Evolutionary conservation across 495 filamentous ascomycete species (phyloP), one percentile per base, ranked within the genome.

Genomic region (Xylaria palmicola): DNA sequence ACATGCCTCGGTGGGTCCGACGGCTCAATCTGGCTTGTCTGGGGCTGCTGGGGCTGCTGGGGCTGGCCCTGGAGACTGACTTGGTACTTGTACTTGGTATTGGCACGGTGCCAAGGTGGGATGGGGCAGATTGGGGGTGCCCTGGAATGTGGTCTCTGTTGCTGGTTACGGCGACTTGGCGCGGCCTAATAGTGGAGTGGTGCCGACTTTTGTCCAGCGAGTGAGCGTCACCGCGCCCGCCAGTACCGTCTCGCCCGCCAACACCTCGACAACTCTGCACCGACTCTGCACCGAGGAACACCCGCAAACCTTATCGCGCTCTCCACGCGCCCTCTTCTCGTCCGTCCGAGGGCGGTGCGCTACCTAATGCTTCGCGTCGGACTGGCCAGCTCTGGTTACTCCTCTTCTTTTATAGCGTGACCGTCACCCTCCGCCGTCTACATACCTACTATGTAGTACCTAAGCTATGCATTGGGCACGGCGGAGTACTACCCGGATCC

Each of bases 161-260:
- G 53, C 58, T 72, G 67, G 66, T 72, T 69, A 65, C 78, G 78
- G 79, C 78, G 73, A 70, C 79, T 79, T 81, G 72, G 72, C 79
- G n/a, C 79, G 79, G 79, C 76, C 73, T 75, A 81, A 81, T 80
- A 79, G 79, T 81, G 79, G 79, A 79, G 77, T 72, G 64, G 44
- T 69, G 67, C 69, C 69, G 69, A 69, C 69, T 65, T 69, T 69
- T 67, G 45, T 43, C 66, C 69, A 61, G 59, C 59, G 59, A 61
- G 59, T 61, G 59, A 61, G 50, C 50, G 40, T 61, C 59, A 40
- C 59, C 59, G 50, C 29, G 49, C 59, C 59, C 59, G 59, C 40
- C 50, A n/a, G n/a, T n/a, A n/a, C n/a, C n/a, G n/a, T n/a, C n/a
- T 56, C 24, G 36, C 44, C 37, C n/a, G 10, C 40, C 19, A 45